These are phyloP conservation scores for Triglochin maritima DNA, from an alignment of 106 monocot genomes.

Conservation along the genomic window DNA sequence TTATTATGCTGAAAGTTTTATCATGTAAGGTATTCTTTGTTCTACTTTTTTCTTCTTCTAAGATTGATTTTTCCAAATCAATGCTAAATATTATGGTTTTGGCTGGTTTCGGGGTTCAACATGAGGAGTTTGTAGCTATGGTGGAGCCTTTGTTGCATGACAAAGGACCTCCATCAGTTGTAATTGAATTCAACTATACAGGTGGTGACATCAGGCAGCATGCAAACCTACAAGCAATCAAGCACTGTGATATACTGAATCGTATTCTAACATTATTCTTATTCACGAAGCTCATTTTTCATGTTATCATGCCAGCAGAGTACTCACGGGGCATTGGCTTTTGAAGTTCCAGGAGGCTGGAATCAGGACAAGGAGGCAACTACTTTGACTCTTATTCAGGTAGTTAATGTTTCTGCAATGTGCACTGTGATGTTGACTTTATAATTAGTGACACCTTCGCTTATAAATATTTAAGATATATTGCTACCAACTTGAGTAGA, in stretches of 20 bases:
- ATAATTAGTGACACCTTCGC: too few species aligned
- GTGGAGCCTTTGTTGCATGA: too few species aligned
- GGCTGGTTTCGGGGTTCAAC: constrained; percentile 69
- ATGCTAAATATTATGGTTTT: too few species aligned
- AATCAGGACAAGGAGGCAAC: constrained; percentile 61
- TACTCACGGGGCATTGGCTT: constrained; percentile 79
- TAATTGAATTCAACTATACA: constrained; percentile 47
- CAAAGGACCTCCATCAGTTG: constrained; percentile 18
- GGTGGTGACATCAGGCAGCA: constrained; percentile 50
- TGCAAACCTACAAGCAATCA: constrained; percentile 46
- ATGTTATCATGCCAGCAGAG: constrained; percentile 16
- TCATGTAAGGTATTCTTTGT: constrained; percentile 31
- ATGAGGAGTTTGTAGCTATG: too few species aligned
- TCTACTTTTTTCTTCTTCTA: background rate
- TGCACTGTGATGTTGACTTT: too few species aligned
- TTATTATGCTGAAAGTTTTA: constrained; percentile 63
- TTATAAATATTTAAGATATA: too few species aligned
- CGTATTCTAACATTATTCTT: too few species aligned
- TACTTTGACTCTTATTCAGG: constrained; percentile 67
- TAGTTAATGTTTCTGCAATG: constrained; percentile 1
- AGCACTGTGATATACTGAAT: background rate
- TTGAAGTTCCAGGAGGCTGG: constrained; percentile 90
- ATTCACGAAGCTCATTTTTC: too few species aligned
- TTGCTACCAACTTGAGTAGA: background rate
- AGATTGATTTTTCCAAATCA: constrained; percentile 1